A percentile compares a stretch with the other conserved stretches of the same genome.
Conservation (phyloP, 2,329 filamentous ascomycete genomes). For the Cladophialophora immunda region DNA sequence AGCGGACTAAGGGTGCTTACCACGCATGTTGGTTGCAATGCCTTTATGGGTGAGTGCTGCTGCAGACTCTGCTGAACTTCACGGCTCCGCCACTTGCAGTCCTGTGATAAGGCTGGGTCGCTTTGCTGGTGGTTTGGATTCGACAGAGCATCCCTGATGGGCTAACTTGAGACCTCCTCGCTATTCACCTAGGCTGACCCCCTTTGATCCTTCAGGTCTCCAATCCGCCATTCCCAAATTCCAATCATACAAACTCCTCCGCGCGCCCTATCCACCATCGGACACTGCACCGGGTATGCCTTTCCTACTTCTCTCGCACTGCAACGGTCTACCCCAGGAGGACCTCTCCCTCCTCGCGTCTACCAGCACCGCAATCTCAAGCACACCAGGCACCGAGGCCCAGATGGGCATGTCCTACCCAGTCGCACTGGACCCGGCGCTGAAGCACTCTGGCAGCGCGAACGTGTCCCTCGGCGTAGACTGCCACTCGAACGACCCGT, state of each 20-base stretch:
- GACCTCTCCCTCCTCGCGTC: slow-evolving; percentile 40
- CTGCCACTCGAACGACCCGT: slow-evolving; percentile 45
- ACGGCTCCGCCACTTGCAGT: no score
- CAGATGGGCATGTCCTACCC: slow-evolving; percentile 57
- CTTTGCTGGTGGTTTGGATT: not conserved
- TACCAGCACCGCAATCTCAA: slow-evolving; percentile 46
- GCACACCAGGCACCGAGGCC: slow-evolving; percentile 61
- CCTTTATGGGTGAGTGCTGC: slow-evolving; percentile 36
- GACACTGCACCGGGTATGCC: slow-evolving; percentile 39
- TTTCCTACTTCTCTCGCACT: slow-evolving; percentile 56
- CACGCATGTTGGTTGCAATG: slow-evolving; percentile 41
- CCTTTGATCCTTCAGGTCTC: slow-evolving; percentile 16
- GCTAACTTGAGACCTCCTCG: not conserved
- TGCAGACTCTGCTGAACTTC: not conserved
- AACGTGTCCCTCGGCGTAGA: slow-evolving; percentile 45
- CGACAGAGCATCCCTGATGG: not conserved
- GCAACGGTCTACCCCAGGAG: slow-evolving; percentile 40
- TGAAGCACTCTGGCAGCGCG: slow-evolving; percentile 11
- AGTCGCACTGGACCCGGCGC: slow-evolving; percentile 45
- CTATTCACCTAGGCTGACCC: not conserved
- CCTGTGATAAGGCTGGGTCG: not conserved
- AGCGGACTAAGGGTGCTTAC: slow-evolving; percentile 43
- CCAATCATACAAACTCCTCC: slow-evolving; percentile 49
- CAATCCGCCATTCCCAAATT: slow-evolving; percentile 26
- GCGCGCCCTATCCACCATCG: slow-evolving; percentile 12